Evolutionary conservation across 768 basidiomycete genomes (phyloP).

Genomic region (Pleurotus djamor): DNA sequence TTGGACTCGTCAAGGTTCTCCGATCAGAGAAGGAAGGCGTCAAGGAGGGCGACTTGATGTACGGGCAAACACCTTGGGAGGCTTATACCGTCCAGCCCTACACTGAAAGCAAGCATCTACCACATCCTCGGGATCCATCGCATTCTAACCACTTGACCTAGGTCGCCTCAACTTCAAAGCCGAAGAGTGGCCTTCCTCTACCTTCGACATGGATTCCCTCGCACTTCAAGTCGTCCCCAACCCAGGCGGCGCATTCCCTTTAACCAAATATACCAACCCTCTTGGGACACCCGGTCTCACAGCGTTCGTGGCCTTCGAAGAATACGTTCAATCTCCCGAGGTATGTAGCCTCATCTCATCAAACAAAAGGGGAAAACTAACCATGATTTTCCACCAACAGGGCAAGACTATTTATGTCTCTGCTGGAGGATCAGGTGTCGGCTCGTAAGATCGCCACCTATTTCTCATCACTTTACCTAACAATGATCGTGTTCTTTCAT

Average conservation of each 20-base stretch:
- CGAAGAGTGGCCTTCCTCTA: conserved; percentile 12
- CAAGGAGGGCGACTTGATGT: conserved; percentile 25
- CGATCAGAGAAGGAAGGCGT: conserved; percentile 25
- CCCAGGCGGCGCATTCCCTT: conserved; percentile 18
- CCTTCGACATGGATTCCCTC: conserved; percentile 19
- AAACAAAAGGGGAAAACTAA: not conserved
- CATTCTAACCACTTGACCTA: not conserved
- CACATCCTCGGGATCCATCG: not conserved
- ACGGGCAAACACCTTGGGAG: conserved; percentile 22
- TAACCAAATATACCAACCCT: conserved; percentile 14
- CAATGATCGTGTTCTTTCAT: not conserved
- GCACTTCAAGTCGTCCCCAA: conserved; percentile 16
- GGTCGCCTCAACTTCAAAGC: conserved; percentile 14
- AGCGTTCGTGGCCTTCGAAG: conserved; percentile 23
- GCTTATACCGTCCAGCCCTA: conserved; percentile 18
- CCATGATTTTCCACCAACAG: conserved; percentile 2
- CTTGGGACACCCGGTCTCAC: conserved; percentile 24
- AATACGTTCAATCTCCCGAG: conserved; percentile 14
- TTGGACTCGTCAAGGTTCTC: conserved; percentile 27
- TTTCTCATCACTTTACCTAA: too few relatives aligned
- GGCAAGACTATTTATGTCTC: conserved; percentile 21
- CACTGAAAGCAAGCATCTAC: conserved; percentile 10
- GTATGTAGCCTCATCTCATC: conserved; percentile 4
- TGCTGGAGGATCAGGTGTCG: conserved; percentile 18
- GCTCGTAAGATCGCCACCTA: not conserved